Conservation (phyloP, 495 filamentous ascomycete species). For the Penicillium desertorum region DNA sequence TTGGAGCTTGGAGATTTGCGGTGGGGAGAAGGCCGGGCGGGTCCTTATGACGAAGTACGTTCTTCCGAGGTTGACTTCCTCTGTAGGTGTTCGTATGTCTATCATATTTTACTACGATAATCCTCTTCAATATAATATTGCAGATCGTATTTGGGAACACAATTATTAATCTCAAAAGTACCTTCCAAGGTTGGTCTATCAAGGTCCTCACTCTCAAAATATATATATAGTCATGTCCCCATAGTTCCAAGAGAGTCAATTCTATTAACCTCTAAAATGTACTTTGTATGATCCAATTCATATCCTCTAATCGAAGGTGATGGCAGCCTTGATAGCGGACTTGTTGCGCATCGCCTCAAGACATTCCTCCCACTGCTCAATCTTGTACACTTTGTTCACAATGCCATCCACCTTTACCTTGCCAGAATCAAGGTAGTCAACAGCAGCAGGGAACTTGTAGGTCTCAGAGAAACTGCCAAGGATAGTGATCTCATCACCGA, state of each 20-base stretch:
- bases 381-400: constrained; percentile 53
- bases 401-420: constrained; percentile 61
- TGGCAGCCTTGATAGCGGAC: constrained; percentile 69
- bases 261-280: constrained; percentile 11
- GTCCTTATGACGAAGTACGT: neutral
- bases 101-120: neutral
- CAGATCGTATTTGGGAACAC: neutral
- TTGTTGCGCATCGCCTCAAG: constrained; percentile 57
- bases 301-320: constrained; percentile 58
- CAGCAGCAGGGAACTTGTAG: constrained; percentile 71
- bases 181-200: neutral
- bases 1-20: constrained; percentile 5
- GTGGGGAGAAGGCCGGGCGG: neutral
- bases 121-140: neutral
- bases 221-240: neutral
- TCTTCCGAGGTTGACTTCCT: too few relatives aligned
- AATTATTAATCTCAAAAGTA: neutral
- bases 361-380: constrained; percentile 47
- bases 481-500: constrained; percentile 65
- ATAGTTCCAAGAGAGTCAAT: constrained; percentile 6
- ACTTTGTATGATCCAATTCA: neutral
- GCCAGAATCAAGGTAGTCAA: constrained; percentile 66
- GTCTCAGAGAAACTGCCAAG: constrained; percentile 68
- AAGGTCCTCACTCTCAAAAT: constrained; percentile 12
- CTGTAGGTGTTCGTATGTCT: too few relatives aligned